Base-by-base conservation (phyloP, 805 yeast species). In the Hanseniaspora osmophila region DNA sequence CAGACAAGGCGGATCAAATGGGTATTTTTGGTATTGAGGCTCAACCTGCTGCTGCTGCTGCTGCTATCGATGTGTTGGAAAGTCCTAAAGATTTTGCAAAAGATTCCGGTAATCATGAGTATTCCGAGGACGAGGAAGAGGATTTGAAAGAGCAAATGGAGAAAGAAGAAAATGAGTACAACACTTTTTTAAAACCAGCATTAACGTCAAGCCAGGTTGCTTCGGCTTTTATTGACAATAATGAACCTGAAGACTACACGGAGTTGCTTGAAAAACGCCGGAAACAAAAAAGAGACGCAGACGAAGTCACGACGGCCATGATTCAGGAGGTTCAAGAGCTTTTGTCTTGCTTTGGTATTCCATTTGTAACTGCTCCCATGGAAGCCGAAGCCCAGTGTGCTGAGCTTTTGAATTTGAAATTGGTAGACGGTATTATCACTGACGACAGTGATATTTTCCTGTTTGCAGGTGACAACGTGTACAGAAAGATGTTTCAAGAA, bases 301-400 rank as follows among this genome's bases (percentile, higher is more conserved):
- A 92, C 56, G 94, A 84, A 53, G 96, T 90, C 0, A 83, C 95
- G 0, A 73, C 75, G 6, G 74, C 74, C 1, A 92, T 92, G 96
- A 74, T 90, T 19, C 69, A 70, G 35, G 97, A 92, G 57, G 92
- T 94, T 16, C 96, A 92, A 62, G 95, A 87, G 50, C 67, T 92
- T 38, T 66, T 92, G 9, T 74, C 82, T 29, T 64, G 90, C 45
- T 92, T 92, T 68, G 98, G 98, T 1, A 83, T 92, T 4, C 99
- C 99, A 0, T 92, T 77, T 52, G 73, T 92, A 10, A 84, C 95
- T 0, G 96, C 98, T 0, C 99, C 98, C 1, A 86, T 86, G 88
- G 99, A 92, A 63, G 98, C 98, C 1, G 99, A 92, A 64, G 97
- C 98, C 0, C 98, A 92, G 57, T 92, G 99, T 64, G 96, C 95